Percentiles rank a stretch among this genome's conserved stretches.
Conservation (phyloP, 2,329 filamentous ascomycete species). For the Emericellopsis cladophorae region DNA sequence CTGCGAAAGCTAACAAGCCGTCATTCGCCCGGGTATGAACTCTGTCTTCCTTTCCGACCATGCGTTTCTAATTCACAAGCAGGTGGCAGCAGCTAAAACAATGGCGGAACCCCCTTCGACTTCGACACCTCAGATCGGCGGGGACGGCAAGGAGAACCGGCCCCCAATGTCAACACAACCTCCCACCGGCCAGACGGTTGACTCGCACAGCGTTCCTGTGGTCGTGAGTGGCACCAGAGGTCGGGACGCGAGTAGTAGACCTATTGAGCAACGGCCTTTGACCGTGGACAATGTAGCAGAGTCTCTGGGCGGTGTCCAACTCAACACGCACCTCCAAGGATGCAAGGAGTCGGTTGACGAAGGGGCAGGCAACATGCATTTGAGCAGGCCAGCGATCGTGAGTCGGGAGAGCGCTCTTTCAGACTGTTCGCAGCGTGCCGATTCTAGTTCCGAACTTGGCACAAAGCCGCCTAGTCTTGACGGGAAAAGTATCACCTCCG, state of each 20-base stretch:
- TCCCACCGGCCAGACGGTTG: no score
- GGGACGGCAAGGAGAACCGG: no score
- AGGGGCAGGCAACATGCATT: constrained; percentile 18
- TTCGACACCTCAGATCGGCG: no score
- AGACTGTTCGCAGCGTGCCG: constrained; percentile 45
- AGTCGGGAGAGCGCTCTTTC: constrained; percentile 33
- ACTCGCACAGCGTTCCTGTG: neutral
- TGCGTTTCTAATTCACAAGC: no score
- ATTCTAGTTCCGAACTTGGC: constrained; percentile 50
- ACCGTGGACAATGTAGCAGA: constrained; percentile 12
- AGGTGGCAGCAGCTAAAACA: no score
- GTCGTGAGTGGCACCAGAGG: neutral
- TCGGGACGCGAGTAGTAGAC: neutral
- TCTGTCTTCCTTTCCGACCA: no score
- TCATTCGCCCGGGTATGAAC: constrained; percentile 64
- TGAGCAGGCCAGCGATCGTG: constrained; percentile 18
- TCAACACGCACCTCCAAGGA: constrained; percentile 25
- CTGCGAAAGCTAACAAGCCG: constrained; percentile 37
- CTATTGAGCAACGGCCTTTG: neutral
- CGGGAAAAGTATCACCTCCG: constrained; percentile 87
- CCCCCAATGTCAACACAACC: no score
- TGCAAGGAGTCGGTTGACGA: constrained; percentile 28
- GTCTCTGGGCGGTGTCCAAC: constrained; percentile 15
- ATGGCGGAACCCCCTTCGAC: no score
- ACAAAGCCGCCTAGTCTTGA: constrained; percentile 85